phyloP scores from a whole-genome alignment of 345 rosid species.

The Kandelia obovata region DNA sequence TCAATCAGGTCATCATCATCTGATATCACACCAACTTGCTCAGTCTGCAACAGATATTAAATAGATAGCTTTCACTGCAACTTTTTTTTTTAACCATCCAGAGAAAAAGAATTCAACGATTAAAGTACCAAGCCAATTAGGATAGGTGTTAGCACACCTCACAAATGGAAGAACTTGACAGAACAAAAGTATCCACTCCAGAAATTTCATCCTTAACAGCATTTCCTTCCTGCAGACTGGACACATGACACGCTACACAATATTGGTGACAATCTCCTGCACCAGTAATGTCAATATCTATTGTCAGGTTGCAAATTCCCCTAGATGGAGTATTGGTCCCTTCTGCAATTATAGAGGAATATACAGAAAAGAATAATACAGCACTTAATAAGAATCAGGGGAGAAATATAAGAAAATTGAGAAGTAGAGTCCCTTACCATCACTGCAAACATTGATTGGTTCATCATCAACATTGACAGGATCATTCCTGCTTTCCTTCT shows the following conservation, averaged over 20 bases:
- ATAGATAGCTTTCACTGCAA: constrained; percentile 7
- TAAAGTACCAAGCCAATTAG: background rate
- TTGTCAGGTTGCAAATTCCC: constrained; percentile 7
- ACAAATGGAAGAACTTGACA: constrained; percentile 21
- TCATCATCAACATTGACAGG: constrained; percentile 13
- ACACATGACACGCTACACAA: constrained; percentile 9
- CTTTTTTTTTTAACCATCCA: background rate
- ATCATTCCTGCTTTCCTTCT: constrained; percentile 10
- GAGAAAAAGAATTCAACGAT: background rate
- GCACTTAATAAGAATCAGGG: background rate
- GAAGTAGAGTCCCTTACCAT: constrained; percentile 9
- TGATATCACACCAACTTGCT: constrained; percentile 15
- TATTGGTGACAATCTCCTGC: constrained; percentile 2
- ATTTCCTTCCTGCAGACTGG: constrained; percentile 13
- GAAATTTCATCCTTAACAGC: constrained; percentile 9
- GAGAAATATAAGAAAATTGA: background rate
- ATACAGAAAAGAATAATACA: background rate
- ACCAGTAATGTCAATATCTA: constrained; percentile 21
- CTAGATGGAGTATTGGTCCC: constrained; percentile 7
- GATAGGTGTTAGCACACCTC: constrained; percentile 19
- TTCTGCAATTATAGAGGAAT: constrained; percentile 8
- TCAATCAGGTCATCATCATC: constrained; percentile 25
- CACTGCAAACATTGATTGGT: constrained; percentile 22
- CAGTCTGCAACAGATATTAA: constrained; percentile 33
- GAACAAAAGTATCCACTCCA: constrained; percentile 20